Evolutionary conservation across 129 eudicot genomes (phyloP), one percentile per base, ranked within the genome.

Genomic region (Rutidosis leptorrhynchoides): DNA sequence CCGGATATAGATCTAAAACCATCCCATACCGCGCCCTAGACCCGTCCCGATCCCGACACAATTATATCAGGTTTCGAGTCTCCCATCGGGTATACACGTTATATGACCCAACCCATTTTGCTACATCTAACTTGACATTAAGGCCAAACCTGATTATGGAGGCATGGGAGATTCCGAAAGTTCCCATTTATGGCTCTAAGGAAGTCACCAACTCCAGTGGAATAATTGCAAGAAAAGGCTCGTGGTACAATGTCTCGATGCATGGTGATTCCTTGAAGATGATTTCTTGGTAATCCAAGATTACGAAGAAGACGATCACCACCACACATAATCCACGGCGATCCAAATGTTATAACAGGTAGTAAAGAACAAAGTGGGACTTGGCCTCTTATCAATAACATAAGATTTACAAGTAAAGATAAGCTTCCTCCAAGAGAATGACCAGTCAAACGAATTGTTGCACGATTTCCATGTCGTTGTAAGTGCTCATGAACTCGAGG

Each of bases 371-470:
- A 73, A 6, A n/a, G 45, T 6, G 81, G 88, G 5, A 86, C 95
- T 67, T 81, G 83, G 1, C 85, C 89, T 68, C 98, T 82, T 63
- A 86, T 81, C 11, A 91, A 15, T 66, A 91, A 61, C 98, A 91
- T 91, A 57, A 91, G 94, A 62, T 83, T 87, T 54, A 91, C 77
- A 23, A 91, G 83, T 71, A 85, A 9, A 12, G 98, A 88, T 65
- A 91, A 78, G 70, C 98, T 88, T 56, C 98, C 98, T 7, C 98
- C 98, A 62, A 91, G 90, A 66, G 98, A 91, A 72, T 91, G 98
- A 11, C 98, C 98, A 2, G 98, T 91, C 70, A 91, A 88, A 23
- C 91, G 85, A 53, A 91, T 75, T 55, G 68, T 79, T 52, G 98
- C 96, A 23, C 69, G 80, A 68, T 67, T 77, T 4, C 90, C 95